Evolutionary conservation across 345 rosid genomes (phyloP), one percentile per base, ranked within the genome.

Genomic region (Lepidium africanum): DNA sequence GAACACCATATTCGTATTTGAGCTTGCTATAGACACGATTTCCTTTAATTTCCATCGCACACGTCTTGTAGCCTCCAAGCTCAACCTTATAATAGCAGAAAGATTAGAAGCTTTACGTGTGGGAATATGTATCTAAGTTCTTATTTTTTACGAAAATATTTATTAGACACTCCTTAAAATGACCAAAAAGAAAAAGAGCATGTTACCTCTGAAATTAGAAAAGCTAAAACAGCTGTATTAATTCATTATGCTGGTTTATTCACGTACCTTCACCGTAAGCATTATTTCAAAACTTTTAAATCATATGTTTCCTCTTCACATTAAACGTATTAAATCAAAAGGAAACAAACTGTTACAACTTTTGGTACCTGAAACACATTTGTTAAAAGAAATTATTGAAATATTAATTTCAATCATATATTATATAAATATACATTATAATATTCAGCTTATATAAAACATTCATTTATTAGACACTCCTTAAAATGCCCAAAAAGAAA

Each of bases 1-100:
- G 96, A 66, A 93, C 98, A 67, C 97, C 98, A 74, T 96, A 88
- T 67, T 93, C 98, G 43, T 83, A 93, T 67, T 93, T 90, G 51
- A 93, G 80, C 79, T 93, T 93, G 84, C 98, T 93, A 73, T 88
- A 93, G 57, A 90, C 98, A 52, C 87, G 79, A 7, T 75, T 85
- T 51, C 98, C 97, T 82, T 80, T 90, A 50, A 93, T 75, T 79
- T 90, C 96, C 96, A 90, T 83, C 78, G 90, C 98, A 75, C 73
- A 85, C 50, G 97, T 90, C 85, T 90, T 93, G 82, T 74, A 93
- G 71, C 98, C 98, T 40, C 98, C 96, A 75, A 84, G 85, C 69
- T 88, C 97, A 80, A 96, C 94, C 97, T 92, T 54, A 48, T 58
- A 15, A 56, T 73, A 67, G 43, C 64, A 42, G 12, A 49, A 72